Evolutionary conservation across 768 basidiomycete genomes (phyloP), one percentile per base, ranked within the genome.

Genomic region (Psilocybe tampanensis): DNA sequence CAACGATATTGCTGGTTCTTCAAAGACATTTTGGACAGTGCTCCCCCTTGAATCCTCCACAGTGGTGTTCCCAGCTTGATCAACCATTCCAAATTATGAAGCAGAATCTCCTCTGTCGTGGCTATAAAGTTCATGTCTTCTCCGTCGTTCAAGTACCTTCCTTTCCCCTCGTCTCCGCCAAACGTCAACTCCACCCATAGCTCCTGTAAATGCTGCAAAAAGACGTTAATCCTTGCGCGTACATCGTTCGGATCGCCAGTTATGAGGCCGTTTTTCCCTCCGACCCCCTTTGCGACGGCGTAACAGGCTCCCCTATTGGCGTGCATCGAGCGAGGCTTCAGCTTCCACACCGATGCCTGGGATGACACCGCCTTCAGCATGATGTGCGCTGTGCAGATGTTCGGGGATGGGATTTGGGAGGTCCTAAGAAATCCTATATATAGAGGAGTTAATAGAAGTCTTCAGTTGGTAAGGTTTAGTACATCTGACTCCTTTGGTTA

Each of bases 241-340:
- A 11, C 17, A 11, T 1, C 18, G 18, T 8, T 24, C 23, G 32
- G 41, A 26, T 13, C 5, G 18, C 41, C 52, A 24, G 21, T 26
- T 29, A 5, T 9, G 29, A 4, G 4, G 29, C 5, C 5, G 29
- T 29, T 29, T 29, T 5, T 29, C 29, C 9, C 9, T 15, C 57
- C 52, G 15, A 54, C 18, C 1, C 57, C 57, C 11, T 42, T n/a
- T 13, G 52, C 57, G 2, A 58, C 57, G 11, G 47, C 51, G 15
- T 58, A 58, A 22, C 53, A 58, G 9, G 52, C 49, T 0, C 57
- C 57, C 3, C 57, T 33, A 23, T 48, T 58, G 8, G 44, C 39
- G 39, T 58, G 57, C 36, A 58, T 48, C 6, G 36, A 17, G 4
- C 7, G 21, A 2, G 57, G 57, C 21, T 58, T 58, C 45, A 52